Conservation (phyloP, 2,329 filamentous ascomycete species). For the Fusarium goolgardi region DNA sequence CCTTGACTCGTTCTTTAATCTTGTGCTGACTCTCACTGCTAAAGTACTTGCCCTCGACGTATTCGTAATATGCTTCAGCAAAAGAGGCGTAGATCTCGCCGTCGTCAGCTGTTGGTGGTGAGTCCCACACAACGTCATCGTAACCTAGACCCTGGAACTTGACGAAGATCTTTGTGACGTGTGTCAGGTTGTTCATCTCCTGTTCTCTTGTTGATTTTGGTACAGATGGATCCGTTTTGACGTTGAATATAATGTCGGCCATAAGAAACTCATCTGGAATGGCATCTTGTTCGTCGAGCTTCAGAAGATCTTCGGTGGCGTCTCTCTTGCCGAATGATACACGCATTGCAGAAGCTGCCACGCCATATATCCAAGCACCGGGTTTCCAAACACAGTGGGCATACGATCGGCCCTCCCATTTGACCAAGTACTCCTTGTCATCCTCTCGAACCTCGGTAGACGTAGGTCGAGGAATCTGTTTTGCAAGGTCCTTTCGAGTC, state of each 20-base stretch:
- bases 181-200: slow-evolving; percentile 76
- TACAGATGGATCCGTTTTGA: slow-evolving; percentile 65
- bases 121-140: slow-evolving; percentile 91
- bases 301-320: slow-evolving; percentile 66
- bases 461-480: slow-evolving; percentile 17
- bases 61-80: slow-evolving; percentile 85
- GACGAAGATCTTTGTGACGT: slow-evolving; percentile 80
- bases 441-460: slow-evolving; percentile 66
- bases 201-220: slow-evolving; percentile 70
- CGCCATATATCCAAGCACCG: slow-evolving; percentile 87
- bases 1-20: slow-evolving; percentile 75
- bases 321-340: slow-evolving; percentile 80
- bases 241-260: slow-evolving; percentile 88
- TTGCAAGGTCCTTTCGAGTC: slow-evolving; percentile 45
- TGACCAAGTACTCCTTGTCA: slow-evolving; percentile 91
- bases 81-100: slow-evolving; percentile 81
- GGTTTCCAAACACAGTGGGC: slow-evolving; percentile 87
- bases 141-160: slow-evolving; percentile 95
- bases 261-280: slow-evolving; percentile 88
- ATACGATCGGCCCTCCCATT: slow-evolving; percentile 86
- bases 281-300: slow-evolving; percentile 79
- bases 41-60: slow-evolving; percentile 82
- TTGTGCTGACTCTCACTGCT: slow-evolving; percentile 63
- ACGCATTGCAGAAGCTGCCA: slow-evolving; percentile 72
- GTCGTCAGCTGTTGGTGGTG: slow-evolving; percentile 75